These are phyloP conservation scores for Paraphaeosphaeria sporulosa DNA, from an alignment of 2,329 filamentous ascomycete species.

Conservation along the genomic window DNA sequence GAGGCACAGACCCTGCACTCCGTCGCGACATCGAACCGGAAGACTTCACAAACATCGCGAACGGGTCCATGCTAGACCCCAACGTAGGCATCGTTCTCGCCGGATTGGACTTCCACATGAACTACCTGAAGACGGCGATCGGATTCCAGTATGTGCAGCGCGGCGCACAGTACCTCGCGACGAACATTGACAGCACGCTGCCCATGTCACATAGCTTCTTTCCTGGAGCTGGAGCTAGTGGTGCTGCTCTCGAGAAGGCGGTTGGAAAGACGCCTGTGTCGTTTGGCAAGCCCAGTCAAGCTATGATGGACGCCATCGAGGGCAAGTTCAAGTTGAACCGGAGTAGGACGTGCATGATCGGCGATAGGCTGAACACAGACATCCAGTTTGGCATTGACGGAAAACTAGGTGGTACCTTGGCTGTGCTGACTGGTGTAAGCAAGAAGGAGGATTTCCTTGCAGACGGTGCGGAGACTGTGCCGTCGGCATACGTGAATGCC, in stretches of 20 bases:
- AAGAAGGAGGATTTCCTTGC: slow-evolving; percentile 84
- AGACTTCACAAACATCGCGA: slow-evolving; percentile 80
- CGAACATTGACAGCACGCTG: slow-evolving; percentile 90
- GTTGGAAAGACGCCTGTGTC: slow-evolving; percentile 73
- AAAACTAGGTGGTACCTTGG: slow-evolving; percentile 86
- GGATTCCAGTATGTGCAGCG: slow-evolving; percentile 85
- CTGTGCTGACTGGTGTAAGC: slow-evolving; percentile 88
- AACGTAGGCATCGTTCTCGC: slow-evolving; percentile 89
- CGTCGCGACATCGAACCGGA: slow-evolving; percentile 80
- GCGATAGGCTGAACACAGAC: slow-evolving; percentile 92
- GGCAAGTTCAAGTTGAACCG: slow-evolving; percentile 92
- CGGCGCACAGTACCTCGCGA: slow-evolving; percentile 88
- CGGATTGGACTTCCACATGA: slow-evolving; percentile 92
- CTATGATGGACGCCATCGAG: slow-evolving; percentile 99
- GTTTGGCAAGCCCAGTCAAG: slow-evolving; percentile 93
- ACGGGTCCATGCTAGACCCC: slow-evolving; percentile 78
- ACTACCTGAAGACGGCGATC: slow-evolving; percentile 88
- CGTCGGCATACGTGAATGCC: slow-evolving; percentile 83
- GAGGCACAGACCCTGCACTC: slow-evolving; percentile 82
- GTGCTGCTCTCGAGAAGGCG: slow-evolving; percentile 75
- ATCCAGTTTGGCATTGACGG: slow-evolving; percentile 95
- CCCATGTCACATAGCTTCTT: slow-evolving; percentile 85
- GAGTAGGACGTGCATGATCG: slow-evolving; percentile 89
- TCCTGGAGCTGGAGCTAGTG: slow-evolving; percentile 86
- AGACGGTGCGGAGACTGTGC: slow-evolving; percentile 72